These are phyloP conservation scores for Ajuga reptans DNA, from an alignment of 305 asterid species.

Conservation along the genomic window DNA sequence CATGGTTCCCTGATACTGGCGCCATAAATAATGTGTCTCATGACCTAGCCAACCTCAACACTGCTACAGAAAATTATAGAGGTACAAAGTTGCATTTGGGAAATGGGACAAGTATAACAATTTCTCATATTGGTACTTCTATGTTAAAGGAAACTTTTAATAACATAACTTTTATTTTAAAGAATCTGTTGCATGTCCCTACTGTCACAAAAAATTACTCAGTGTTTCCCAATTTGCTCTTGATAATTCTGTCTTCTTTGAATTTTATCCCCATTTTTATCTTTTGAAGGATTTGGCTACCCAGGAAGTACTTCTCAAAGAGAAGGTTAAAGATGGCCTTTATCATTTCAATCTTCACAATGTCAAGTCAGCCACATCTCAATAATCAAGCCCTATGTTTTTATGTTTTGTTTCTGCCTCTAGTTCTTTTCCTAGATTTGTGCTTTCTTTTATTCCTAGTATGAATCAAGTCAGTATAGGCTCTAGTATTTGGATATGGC, in stretches of 20 bases:
- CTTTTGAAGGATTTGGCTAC: background rate
- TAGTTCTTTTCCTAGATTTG: background rate
- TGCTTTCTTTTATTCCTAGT: background rate
- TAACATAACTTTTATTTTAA: no score
- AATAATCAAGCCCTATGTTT: no score
- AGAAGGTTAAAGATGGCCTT: background rate
- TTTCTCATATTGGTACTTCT: background rate
- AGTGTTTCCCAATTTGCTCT: background rate
- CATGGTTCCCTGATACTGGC: no score
- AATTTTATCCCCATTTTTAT: background rate
- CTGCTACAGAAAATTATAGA: no score
- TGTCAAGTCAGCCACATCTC: background rate
- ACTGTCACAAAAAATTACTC: no score
- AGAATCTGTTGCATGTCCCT: no score
- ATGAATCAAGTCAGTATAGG: background rate
- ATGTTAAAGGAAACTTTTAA: no score
- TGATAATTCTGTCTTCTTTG: background rate
- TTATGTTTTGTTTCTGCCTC: background rate
- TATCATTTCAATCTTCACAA: background rate
- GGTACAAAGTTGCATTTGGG: no score
- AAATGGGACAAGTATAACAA: no score
- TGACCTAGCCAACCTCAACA: no score
- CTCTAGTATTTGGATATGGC: background rate
- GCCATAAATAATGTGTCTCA: no score
- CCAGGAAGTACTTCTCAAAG: background rate